These are phyloP conservation scores for Candida neerlandica DNA, from an alignment of 1,139 yeast genomes.

Conservation along the genomic window DNA sequence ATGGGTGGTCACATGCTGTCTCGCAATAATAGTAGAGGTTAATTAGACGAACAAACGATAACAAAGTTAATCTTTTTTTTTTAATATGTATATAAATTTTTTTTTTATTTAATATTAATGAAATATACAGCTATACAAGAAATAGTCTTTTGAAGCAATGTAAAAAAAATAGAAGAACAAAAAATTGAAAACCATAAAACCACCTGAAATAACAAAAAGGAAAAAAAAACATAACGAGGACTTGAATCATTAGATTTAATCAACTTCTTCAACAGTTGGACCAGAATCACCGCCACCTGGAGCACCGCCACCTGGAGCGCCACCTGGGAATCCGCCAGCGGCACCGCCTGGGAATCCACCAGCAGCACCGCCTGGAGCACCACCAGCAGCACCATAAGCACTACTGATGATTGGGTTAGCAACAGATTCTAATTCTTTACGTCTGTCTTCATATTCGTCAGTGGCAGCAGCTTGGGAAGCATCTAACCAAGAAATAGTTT, in stretches of 20 bases:
- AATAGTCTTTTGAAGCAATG: slow-evolving; percentile 1
- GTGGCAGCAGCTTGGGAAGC: slow-evolving; percentile 53
- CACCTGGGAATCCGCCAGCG: slow-evolving; percentile 47
- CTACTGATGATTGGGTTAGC: slow-evolving; percentile 69
- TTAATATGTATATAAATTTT: background rate
- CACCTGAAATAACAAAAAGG: background rate
- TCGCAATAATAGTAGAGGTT: slow-evolving; percentile 37
- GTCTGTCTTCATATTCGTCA: slow-evolving; percentile 59
- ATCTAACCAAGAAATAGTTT: slow-evolving; percentile 53
- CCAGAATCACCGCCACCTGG: slow-evolving; percentile 48
- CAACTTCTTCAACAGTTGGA: slow-evolving; percentile 77
- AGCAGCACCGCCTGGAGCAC: slow-evolving; percentile 29
- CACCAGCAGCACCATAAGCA: slow-evolving; percentile 51
- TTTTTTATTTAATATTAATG: background rate
- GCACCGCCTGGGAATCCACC: slow-evolving; percentile 22
- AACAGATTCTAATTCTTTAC: slow-evolving; percentile 64
- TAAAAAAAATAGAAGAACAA: background rate
- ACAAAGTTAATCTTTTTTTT: background rate
- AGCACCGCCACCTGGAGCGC: slow-evolving; percentile 33
- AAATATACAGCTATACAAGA: slow-evolving; percentile 4
- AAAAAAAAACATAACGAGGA: background rate
- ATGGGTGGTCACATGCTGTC: slow-evolving; percentile 55
- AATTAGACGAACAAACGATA: background rate
- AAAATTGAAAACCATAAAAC: background rate
- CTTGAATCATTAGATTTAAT: slow-evolving; percentile 31